These are phyloP conservation scores for Arachnopeziza araneosa DNA, from an alignment of 2,329 filamentous ascomycete genomes.

Conservation along the genomic window DNA sequence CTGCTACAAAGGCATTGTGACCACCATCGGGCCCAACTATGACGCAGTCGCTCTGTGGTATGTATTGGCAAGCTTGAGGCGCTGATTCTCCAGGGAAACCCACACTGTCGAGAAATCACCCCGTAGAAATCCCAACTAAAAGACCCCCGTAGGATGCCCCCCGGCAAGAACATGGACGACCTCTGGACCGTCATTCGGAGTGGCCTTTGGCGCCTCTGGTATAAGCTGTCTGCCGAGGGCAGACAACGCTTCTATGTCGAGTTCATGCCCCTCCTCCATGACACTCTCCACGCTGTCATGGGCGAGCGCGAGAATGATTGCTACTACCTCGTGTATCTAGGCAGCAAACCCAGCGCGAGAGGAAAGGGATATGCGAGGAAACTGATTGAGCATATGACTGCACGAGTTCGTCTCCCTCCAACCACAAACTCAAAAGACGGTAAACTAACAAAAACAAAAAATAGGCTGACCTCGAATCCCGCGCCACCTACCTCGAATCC, in stretches of 20 bases:
- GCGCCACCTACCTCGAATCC: slow-evolving; percentile 73
- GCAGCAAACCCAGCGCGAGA: slow-evolving; percentile 64
- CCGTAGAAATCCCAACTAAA: not conserved
- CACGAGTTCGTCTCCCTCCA: slow-evolving; percentile 41
- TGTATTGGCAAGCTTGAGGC: slow-evolving; percentile 24
- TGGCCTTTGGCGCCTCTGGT: slow-evolving; percentile 73
- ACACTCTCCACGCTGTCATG: slow-evolving; percentile 65
- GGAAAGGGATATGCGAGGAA: slow-evolving; percentile 68
- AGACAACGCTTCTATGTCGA: slow-evolving; percentile 70
- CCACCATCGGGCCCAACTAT: slow-evolving; percentile 68
- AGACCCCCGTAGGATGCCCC: slow-evolving; percentile 57
- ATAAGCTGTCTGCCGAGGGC: slow-evolving; percentile 67
- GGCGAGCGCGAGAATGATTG: slow-evolving; percentile 59
- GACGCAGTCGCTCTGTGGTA: slow-evolving; percentile 77
- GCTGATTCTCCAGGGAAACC: not conserved
- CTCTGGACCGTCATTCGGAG: slow-evolving; percentile 66
- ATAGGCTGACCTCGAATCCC: slow-evolving; percentile 60
- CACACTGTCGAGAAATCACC: not conserved
- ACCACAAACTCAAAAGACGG: not conserved
- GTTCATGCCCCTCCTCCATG: slow-evolving; percentile 68
- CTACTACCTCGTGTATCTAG: slow-evolving; percentile 82
- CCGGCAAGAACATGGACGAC: slow-evolving; percentile 67
- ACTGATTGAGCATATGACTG: slow-evolving; percentile 65
- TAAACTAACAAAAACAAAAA: not conserved
- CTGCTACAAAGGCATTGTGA: slow-evolving; percentile 67